Conservation (phyloP, 2,329 filamentous ascomycete species). For the Cercospora nicotianae region DNA sequence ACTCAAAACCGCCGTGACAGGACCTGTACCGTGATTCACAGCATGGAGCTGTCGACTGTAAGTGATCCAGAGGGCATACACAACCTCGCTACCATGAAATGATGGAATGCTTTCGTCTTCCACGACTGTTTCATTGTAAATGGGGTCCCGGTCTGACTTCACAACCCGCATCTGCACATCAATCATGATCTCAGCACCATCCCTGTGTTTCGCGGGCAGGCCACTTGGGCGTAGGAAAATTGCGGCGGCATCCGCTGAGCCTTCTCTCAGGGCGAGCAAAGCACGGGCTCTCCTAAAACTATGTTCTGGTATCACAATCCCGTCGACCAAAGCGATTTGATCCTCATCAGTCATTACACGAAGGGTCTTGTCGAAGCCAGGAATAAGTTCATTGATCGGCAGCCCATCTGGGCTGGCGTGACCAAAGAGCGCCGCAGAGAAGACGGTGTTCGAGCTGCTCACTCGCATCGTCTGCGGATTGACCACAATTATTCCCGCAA, state of each 20-base stretch:
- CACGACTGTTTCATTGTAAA: constrained; percentile 63
- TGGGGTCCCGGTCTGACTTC: constrained; percentile 71
- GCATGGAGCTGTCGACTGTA: constrained; percentile 92
- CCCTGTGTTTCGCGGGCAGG: constrained; percentile 79
- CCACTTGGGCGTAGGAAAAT: constrained; percentile 83
- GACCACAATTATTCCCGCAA: constrained; percentile 93
- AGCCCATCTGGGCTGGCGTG: constrained; percentile 80
- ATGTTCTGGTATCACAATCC: constrained; percentile 95
- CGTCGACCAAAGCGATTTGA: constrained; percentile 77
- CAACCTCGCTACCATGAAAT: constrained; percentile 68
- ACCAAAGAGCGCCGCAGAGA: constrained; percentile 89
- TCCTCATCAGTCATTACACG: constrained; percentile 83
- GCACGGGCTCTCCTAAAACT: constrained; percentile 89
- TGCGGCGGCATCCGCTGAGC: constrained; percentile 70
- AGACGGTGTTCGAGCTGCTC: constrained; percentile 91
- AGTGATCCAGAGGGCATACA: constrained; percentile 95
- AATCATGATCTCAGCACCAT: constrained; percentile 88
- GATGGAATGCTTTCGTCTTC: constrained; percentile 59
- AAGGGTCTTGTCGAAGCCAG: constrained; percentile 81
- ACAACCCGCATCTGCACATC: constrained; percentile 97
- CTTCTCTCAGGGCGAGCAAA: constrained; percentile 78
- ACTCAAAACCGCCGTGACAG: constrained; percentile 63
- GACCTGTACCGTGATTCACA: constrained; percentile 60
- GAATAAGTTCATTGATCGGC: constrained; percentile 76
- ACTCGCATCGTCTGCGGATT: constrained; percentile 76